These are phyloP conservation scores for Penicillium silybi DNA, from an alignment of 495 filamentous ascomycete genomes.

Conservation along the genomic window DNA sequence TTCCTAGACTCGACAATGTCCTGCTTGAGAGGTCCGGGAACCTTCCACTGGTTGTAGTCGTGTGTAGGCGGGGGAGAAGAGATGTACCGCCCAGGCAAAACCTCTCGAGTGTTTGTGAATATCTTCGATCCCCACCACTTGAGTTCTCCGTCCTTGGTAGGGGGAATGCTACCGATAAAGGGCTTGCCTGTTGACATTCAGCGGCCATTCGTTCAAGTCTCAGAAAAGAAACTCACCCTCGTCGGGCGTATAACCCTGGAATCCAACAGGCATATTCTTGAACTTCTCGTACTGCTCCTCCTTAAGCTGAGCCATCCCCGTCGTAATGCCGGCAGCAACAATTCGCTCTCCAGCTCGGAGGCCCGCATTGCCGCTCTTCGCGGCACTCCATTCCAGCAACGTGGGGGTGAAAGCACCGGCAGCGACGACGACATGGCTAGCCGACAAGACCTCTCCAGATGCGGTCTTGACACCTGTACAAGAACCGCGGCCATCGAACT, in stretches of 20 bases:
- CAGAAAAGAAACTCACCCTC: conserved; percentile 19
- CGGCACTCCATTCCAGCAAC: conserved; percentile 53
- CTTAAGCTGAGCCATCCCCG: conserved; percentile 38
- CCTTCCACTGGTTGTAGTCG: conserved; percentile 47
- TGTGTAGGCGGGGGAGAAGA: conserved; percentile 45
- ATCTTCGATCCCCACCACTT: conserved; percentile 52
- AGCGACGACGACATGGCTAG: conserved; percentile 48
- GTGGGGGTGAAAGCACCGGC: conserved; percentile 59
- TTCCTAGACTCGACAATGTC: conserved; percentile 33
- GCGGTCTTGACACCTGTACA: conserved; percentile 47
- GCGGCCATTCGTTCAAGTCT: not conserved
- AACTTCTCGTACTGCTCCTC: conserved; percentile 26
- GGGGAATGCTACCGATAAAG: conserved; percentile 29
- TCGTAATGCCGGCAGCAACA: conserved; percentile 52
- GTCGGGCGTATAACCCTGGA: conserved; percentile 32
- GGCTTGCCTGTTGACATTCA: conserved; percentile 25
- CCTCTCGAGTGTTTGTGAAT: conserved; percentile 48
- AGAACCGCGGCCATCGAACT: conserved; percentile 35
- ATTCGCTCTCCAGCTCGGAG: conserved; percentile 51
- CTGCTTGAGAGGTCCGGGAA: conserved; percentile 34
- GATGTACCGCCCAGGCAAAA: conserved; percentile 36
- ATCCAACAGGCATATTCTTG: conserved; percentile 35
- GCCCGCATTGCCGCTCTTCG: conserved; percentile 32
- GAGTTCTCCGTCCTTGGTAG: conserved; percentile 38
- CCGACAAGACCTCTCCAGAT: conserved; percentile 36